Evolutionary conservation across 768 basidiomycete species (phyloP).

Genomic region (Lentinula guzmanii): DNA sequence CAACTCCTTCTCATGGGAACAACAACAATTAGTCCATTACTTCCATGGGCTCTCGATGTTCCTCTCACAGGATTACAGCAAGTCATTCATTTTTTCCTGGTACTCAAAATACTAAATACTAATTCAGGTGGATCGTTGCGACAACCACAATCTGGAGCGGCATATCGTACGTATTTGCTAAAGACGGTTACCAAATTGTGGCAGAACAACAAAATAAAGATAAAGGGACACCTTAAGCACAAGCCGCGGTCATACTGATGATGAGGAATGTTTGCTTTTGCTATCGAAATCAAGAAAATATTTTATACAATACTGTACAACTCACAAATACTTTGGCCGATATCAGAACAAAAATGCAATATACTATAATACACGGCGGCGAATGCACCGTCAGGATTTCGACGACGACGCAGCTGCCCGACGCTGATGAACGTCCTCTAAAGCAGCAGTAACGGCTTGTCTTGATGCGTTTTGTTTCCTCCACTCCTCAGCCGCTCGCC

Average conservation of each 20-base stretch:
- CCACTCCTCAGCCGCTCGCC: slow-evolving; percentile 61
- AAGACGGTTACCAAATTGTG: slow-evolving; percentile 64
- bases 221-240: slow-evolving; percentile 16
- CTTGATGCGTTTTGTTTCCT: slow-evolving; percentile 54
- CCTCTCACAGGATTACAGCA: slow-evolving; percentile 72
- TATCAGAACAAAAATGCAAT: background rate
- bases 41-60: slow-evolving; percentile 50
- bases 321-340: background rate
- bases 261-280: background rate
- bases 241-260: background rate
- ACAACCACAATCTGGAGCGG: slow-evolving; percentile 93
- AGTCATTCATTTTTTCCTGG: slow-evolving; percentile 22
- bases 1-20: slow-evolving; percentile 89
- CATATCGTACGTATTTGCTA: slow-evolving; percentile 71
- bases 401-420: slow-evolving; percentile 26
- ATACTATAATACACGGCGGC: background rate
- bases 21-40: slow-evolving; percentile 79
- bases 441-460: slow-evolving; percentile 55
- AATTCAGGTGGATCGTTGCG: slow-evolving; percentile 73
- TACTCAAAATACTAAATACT: slow-evolving; percentile 1
- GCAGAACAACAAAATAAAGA: slow-evolving; percentile 21
- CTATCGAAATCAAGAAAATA: background rate
- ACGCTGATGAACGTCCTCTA: slow-evolving; percentile 63
- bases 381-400: slow-evolving; percentile 2
- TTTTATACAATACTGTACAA: slow-evolving; percentile 1